Percentiles rank a stretch among this genome's conserved stretches.
Conservation (phyloP, 2,329 filamentous ascomycete species). For the Trichophyton mentagrophytes region DNA sequence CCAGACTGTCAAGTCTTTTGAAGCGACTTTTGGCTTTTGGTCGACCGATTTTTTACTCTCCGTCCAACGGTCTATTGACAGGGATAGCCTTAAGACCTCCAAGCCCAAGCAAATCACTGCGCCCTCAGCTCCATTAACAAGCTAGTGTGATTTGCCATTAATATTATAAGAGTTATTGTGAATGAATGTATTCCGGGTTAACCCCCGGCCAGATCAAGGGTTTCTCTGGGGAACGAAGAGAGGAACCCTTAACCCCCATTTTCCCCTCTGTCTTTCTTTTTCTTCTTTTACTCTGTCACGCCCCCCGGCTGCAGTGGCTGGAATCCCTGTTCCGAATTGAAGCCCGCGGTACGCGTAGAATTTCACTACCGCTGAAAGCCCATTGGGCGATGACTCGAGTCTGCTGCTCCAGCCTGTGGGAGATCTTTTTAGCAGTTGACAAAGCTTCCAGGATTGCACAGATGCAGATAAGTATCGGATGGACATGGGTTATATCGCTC, state of each 20-base stretch:
- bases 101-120: not conserved
- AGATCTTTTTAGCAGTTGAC: not conserved
- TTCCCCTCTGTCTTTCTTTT: too few relatives aligned
- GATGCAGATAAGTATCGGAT: not conserved
- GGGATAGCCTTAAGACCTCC: not conserved
- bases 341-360: not conserved
- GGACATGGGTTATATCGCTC: not conserved
- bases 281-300: not conserved
- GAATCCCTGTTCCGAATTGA: not conserved
- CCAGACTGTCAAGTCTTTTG: not conserved
- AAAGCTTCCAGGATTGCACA: not conserved
- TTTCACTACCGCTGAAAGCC: not conserved
- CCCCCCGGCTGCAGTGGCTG: not conserved
- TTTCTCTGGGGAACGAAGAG: not conserved
- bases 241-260: not conserved
- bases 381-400: not conserved
- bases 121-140: not conserved
- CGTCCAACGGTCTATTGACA: not conserved
- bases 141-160: not conserved
- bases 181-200: not conserved
- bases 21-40: not conserved
- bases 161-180: not conserved
- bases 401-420: not conserved
- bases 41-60: not conserved
- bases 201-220: not conserved